phyloP scores from a whole-genome alignment of 441 rosid species.

The Iberis amara region DNA sequence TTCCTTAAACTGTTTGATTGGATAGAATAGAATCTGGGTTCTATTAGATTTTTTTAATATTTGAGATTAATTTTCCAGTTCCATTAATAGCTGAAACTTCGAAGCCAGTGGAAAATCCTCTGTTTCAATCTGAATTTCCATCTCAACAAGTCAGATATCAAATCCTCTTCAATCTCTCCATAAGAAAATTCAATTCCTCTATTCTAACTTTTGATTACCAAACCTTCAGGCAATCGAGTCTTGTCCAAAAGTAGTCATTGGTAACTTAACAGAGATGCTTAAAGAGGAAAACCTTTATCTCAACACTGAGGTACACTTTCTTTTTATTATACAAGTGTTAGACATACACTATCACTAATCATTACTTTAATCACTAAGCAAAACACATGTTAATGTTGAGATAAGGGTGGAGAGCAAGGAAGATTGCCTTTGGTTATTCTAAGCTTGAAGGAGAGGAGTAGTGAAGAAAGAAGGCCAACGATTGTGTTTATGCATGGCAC shows the following conservation, averaged over 20 bases:
- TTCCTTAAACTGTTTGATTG: no score
- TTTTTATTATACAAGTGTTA: no score
- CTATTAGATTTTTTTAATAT: no score
- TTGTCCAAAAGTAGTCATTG: conserved; percentile 51
- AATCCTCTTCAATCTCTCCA: neutral
- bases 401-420: conserved; percentile 82
- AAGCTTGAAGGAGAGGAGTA: conserved; percentile 45
- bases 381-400: no score
- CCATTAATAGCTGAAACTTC: conserved; percentile 45
- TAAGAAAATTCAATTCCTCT: neutral
- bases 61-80: conserved; percentile 35
- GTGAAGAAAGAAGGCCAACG: conserved; percentile 55
- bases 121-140: conserved; percentile 50
- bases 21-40: no score
- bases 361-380: no score
- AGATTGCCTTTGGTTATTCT: conserved; percentile 64
- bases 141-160: conserved; percentile 39
- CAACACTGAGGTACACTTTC: neutral
- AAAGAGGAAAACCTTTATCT: conserved; percentile 61
- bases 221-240: conserved; percentile 57
- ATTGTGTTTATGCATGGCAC: conserved; percentile 86
- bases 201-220: neutral
- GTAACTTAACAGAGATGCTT: conserved; percentile 47
- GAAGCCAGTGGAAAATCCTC: conserved; percentile 50
- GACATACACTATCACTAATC: no score